Evolutionary conservation across 768 basidiomycete species (phyloP).

Genomic region (Naganishia randhawae): DNA sequence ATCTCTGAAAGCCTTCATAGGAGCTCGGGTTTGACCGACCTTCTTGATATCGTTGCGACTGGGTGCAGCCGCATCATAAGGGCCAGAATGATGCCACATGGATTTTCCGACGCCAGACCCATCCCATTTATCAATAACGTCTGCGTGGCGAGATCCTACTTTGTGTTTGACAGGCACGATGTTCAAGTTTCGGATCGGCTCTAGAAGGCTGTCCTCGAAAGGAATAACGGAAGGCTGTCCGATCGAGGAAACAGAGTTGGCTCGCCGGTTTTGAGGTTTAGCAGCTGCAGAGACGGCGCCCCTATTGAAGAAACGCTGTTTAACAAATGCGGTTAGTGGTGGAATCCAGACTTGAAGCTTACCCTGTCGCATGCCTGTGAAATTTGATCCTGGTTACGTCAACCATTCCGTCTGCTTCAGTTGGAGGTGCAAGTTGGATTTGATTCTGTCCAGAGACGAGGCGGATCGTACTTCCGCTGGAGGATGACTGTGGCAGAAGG

Average conservation of each 20-base stretch:
- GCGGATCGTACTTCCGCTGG: constrained; percentile 6
- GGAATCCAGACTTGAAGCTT: neutral
- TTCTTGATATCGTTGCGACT: constrained; percentile 40
- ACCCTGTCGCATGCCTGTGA: constrained; percentile 19
- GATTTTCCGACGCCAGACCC: constrained; percentile 47
- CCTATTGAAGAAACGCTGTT: neutral
- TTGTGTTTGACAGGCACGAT: constrained; percentile 15
- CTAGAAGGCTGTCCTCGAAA: neutral
- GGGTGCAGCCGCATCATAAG: constrained; percentile 50
- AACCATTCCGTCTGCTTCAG: neutral
- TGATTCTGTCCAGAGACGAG: constrained; percentile 5
- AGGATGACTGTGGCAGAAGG: constrained; percentile 5
- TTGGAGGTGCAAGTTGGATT: neutral
- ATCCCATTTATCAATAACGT: constrained; percentile 51
- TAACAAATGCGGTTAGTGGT: neutral
- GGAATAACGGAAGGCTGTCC: neutral
- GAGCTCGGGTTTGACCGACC: constrained; percentile 32
- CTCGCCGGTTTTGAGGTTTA: constrained; percentile 10
- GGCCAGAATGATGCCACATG: constrained; percentile 37
- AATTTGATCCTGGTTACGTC: constrained; percentile 6
- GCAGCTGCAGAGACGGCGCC: neutral
- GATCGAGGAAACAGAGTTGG: constrained; percentile 7
- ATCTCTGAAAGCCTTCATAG: constrained; percentile 44
- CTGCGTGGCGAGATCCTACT: constrained; percentile 43
- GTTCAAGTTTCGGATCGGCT: constrained; percentile 8